Conservation (phyloP, 2,329 filamentous ascomycete species). For the Gnomoniopsis sp. region DNA sequence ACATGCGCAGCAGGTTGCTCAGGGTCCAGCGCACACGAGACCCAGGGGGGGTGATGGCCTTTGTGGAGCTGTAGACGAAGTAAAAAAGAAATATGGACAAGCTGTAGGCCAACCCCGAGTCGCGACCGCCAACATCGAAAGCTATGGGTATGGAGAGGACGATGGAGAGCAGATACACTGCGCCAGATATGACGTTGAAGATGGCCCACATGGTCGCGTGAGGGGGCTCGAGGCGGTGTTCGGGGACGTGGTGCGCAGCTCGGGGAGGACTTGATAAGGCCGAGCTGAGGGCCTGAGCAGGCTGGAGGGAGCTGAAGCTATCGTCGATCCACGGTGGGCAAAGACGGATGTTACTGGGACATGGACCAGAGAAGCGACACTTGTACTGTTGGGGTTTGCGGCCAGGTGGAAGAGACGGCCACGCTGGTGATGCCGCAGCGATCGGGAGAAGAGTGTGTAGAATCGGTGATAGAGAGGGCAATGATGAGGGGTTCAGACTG, state of each 20-base stretch:
- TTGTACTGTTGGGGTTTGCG: neutral
- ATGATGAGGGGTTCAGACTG: conserved; percentile 2
- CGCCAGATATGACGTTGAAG: conserved; percentile 74
- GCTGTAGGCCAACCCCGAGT: conserved; percentile 91
- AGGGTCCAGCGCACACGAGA: conserved; percentile 73
- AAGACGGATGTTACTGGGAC: neutral
- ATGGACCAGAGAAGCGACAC: neutral
- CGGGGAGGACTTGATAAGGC: neutral
- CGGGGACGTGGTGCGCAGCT: neutral
- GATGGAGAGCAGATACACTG: conserved; percentile 84
- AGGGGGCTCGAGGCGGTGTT: conserved; percentile 17
- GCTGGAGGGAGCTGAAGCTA: neutral
- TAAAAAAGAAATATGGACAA: conserved; percentile 87
- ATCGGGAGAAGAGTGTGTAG: neutral
- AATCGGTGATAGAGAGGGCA: neutral
- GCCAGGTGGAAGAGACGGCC: neutral
- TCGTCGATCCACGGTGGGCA: neutral
- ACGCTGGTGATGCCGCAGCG: neutral
- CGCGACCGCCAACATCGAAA: conserved; percentile 95
- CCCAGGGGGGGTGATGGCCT: conserved; percentile 73
- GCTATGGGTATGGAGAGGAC: conserved; percentile 94
- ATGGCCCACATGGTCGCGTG: conserved; percentile 69
- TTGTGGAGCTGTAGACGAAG: conserved; percentile 78
- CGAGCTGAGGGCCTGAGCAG: neutral
- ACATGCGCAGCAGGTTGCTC: conserved; percentile 65